Percentiles rank a stretch among this genome's conserved stretches.
Evolutionary conservation across 23 red algal genomes (phyloP).

Genomic region (Gracilaria domingensis): DNA sequence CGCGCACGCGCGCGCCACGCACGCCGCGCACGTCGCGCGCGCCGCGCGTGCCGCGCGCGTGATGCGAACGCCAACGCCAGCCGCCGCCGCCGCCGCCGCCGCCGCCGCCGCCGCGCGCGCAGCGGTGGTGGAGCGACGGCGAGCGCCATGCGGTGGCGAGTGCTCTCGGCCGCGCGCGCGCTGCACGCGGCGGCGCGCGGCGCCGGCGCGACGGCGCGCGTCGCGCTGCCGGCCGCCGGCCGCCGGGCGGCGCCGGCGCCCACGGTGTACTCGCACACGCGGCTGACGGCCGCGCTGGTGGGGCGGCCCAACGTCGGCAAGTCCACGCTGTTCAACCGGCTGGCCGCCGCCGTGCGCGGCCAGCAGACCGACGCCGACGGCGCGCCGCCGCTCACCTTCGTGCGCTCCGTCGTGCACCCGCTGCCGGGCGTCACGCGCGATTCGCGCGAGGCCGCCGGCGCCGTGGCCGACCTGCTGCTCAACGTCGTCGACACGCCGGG

Average conservation of each 20-base stretch:
- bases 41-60: not conserved
- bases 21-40: not conserved
- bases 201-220: not conserved
- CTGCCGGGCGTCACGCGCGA: slow-evolving; percentile 89
- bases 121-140: not conserved
- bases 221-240: not conserved
- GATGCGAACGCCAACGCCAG: not conserved
- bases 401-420: slow-evolving; percentile 80
- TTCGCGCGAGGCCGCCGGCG: slow-evolving; percentile 47
- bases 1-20: not conserved
- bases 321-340: slow-evolving; percentile 90
- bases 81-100: not conserved
- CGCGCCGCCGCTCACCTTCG: slow-evolving; percentile 38
- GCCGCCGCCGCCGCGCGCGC: too few species aligned
- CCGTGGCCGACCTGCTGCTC: slow-evolving; percentile 82
- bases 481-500: slow-evolving; percentile 93
- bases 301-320: slow-evolving; percentile 94
- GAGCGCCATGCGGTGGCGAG: not conserved
- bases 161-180: not conserved
- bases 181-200: slow-evolving; percentile 4
- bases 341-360: slow-evolving; percentile 53
- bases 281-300: slow-evolving; percentile 72
- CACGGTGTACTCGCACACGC: slow-evolving; percentile 58
- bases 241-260: slow-evolving; percentile 43
- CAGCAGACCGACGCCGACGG: not conserved